Conservation (phyloP, 306 rosid genomes). For the Psophocarpus tetragonolobus region DNA sequence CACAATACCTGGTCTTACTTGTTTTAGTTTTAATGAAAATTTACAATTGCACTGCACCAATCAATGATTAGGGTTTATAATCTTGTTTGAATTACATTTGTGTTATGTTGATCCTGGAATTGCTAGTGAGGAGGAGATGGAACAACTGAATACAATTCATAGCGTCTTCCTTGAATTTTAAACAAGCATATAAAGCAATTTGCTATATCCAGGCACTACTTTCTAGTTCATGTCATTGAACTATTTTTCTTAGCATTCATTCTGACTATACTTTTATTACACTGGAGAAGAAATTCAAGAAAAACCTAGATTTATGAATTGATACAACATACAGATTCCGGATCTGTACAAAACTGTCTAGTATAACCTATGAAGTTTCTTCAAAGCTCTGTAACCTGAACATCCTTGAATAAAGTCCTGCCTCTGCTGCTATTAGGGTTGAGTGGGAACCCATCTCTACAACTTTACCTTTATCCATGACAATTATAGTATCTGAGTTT, state of each 20-base stretch:
- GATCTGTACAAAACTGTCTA: conserved; percentile 4
- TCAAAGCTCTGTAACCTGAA: conserved; percentile 63
- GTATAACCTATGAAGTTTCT: conserved; percentile 36
- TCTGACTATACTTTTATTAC: conserved; percentile 26
- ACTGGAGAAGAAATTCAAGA: conserved; percentile 22
- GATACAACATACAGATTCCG: background rate
- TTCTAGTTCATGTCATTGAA: conserved; percentile 12
- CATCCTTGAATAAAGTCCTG: conserved; percentile 75
- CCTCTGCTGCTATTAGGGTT: conserved; percentile 51
- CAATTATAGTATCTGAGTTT: conserved; percentile 72
- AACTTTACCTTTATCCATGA: conserved; percentile 75
- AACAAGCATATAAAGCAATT: conserved; percentile 20
- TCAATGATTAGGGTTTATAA: conserved; percentile 30
- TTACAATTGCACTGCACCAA: background rate
- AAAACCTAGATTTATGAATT: conserved; percentile 11
- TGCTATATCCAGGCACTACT: conserved; percentile 24
- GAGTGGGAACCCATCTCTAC: conserved; percentile 77
- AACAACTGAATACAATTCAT: conserved; percentile 66
- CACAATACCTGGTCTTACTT: conserved; percentile 72
- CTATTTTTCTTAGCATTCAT: conserved; percentile 9
- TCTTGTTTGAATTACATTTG: conserved; percentile 55
- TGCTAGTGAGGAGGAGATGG: conserved; percentile 57
- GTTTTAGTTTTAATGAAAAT: background rate
- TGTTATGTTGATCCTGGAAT: conserved; percentile 82
- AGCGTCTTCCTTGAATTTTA: conserved; percentile 69